These are phyloP conservation scores for Gracilaria domingensis DNA, from an alignment of 23 red algal species.

Conservation along the genomic window DNA sequence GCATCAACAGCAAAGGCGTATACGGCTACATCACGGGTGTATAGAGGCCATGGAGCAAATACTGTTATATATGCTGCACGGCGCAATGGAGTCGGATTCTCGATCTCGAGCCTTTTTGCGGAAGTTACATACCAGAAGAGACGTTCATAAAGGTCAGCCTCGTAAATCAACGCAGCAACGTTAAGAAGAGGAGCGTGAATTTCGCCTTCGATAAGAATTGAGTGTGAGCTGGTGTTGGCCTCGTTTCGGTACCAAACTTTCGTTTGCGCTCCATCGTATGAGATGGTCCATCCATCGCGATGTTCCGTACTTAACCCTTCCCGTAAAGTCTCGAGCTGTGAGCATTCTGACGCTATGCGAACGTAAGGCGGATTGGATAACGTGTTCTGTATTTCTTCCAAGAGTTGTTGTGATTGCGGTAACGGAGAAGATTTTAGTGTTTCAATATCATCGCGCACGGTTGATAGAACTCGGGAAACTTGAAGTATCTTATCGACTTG, in stretches of 20 bases:
- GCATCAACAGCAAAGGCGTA: constrained; percentile 77
- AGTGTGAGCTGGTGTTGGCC: constrained; percentile 36
- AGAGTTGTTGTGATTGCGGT: neutral
- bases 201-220: constrained; percentile 63
- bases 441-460: neutral
- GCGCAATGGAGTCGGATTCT: neutral
- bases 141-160: constrained; percentile 70
- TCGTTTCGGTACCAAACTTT: constrained; percentile 69
- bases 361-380: constrained; percentile 24
- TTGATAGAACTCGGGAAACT: constrained; percentile 19
- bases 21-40: constrained; percentile 62
- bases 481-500: constrained; percentile 20
- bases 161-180: constrained; percentile 74
- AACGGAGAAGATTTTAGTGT: constrained; percentile 7
- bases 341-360: constrained; percentile 22
- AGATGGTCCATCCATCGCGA: constrained; percentile 40
- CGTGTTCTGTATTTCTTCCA: neutral
- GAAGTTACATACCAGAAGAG: constrained; percentile 81
- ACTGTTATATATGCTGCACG: constrained; percentile 57
- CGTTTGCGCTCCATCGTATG: constrained; percentile 47
- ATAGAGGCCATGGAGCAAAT: constrained; percentile 73
- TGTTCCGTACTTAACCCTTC: constrained; percentile 20
- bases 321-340: neutral
- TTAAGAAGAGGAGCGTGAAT: constrained; percentile 59
- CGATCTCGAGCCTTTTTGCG: constrained; percentile 42